Percentiles rank a stretch among this genome's conserved stretches.
These are phyloP conservation scores for Lentinula boryana DNA, from an alignment of 768 basidiomycete genomes.

Conservation along the genomic window DNA sequence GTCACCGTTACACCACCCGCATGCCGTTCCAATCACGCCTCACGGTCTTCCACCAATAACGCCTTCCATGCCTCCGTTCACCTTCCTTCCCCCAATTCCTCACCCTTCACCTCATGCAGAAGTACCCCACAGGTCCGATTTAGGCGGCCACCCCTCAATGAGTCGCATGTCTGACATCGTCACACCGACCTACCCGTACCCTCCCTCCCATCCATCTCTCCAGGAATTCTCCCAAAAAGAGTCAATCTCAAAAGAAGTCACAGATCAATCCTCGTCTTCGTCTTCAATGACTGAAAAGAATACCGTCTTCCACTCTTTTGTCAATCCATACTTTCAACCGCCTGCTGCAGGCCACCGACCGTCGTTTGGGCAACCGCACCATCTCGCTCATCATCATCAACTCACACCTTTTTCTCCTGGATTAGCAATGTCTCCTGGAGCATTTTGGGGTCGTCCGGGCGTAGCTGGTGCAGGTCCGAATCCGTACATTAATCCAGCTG, in stretches of 20 bases:
- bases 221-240: not conserved
- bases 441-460: conserved; percentile 64
- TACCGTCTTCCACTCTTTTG: not conserved
- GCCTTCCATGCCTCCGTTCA: conserved; percentile 96
- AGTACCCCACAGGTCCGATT: not conserved
- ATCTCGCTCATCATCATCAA: conserved; percentile 6
- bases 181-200: conserved; percentile 6
- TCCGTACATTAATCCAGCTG: conserved; percentile 50
- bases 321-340: conserved; percentile 9
- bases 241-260: not conserved
- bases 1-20: conserved; percentile 33
- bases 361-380: conserved; percentile 7
- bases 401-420: conserved; percentile 58
- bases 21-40: conserved; percentile 49
- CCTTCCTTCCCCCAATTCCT: conserved; percentile 54
- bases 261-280: not conserved
- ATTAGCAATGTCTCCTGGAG: conserved; percentile 65
- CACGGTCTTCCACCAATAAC: conserved; percentile 88
- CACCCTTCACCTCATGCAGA: conserved; percentile 11
- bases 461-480: conserved; percentile 20
- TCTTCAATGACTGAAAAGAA: not conserved
- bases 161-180: not conserved
- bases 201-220: not conserved
- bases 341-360: conserved; percentile 12
- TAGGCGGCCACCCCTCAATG: not conserved